Evolutionary conservation across 2,329 filamentous ascomycete genomes (phyloP), one percentile per base, ranked within the genome.

Genomic region (Apiospora pterosperma): DNA sequence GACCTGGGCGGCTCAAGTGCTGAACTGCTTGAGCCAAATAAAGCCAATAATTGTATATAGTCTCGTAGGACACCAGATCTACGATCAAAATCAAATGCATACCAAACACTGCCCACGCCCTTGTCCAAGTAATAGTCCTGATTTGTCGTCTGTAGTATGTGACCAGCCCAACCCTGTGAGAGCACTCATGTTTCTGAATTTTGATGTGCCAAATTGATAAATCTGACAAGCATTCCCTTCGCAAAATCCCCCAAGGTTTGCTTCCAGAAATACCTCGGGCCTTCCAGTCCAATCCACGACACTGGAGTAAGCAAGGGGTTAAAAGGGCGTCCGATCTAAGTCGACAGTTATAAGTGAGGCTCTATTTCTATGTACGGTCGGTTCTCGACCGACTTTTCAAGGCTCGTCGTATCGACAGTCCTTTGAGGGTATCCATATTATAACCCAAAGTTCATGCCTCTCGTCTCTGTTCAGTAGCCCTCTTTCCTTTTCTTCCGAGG

Each of bases 61-160:
- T 55, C 48, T 55, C 48, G 48, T 55, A 55, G 48, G 48, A 55
- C 48, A 34, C 48, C 28, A 55, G 34, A 55, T 55, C 48, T 55
- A 55, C 48, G 48, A 55, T 34, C 31, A 55, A 55, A 55, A 55
- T 55, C 48, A 34, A 55, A 55, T 28, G 34, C 28, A 55, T 55
- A 55, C 8, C 48, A 34, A 55, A 55, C 48, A 55, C 6, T 34
- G 1, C n/a, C n/a, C 25, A 34, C 14, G 25, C 4, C 23, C 25
- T 31, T 19, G n/a, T n/a, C n/a, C n/a, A n/a, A n/a, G n/a, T n/a
- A n/a, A n/a, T n/a, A n/a, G n/a, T n/a, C n/a, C n/a, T n/a, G n/a
- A n/a, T n/a, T n/a, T n/a, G n/a, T n/a, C n/a, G n/a, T n/a, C 14
- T 19, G 6, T 5, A 31, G 5, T 7, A 3, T 8, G 25, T 31